These are phyloP conservation scores for Peronospora farinosa DNA, from an alignment of 352 stramenopile species.

Conservation along the genomic window DNA sequence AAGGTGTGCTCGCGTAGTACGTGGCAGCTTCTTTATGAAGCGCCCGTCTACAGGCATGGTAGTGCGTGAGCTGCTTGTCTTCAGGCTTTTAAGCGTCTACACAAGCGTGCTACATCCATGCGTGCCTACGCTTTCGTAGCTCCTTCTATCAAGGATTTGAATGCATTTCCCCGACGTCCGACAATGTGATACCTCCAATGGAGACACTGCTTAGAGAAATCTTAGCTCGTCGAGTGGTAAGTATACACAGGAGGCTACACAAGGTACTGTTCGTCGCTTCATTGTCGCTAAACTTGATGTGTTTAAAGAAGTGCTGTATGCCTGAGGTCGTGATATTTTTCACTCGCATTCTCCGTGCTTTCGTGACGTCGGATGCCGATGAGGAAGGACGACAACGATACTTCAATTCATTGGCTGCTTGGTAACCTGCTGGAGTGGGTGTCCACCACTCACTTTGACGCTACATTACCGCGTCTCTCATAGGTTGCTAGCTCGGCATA, in stretches of 20 bases:
- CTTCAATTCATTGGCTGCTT: constrained; percentile 40
- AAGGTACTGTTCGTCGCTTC: constrained; percentile 77
- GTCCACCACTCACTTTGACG: constrained; percentile 6
- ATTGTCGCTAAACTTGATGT: constrained; percentile 66
- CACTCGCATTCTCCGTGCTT: constrained; percentile 43
- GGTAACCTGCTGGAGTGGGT: constrained; percentile 44
- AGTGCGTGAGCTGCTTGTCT: constrained; percentile 84
- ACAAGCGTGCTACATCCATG: constrained; percentile 41
- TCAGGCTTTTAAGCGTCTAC: constrained; percentile 87
- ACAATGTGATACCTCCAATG: constrained; percentile 90
- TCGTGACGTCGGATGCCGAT: constrained; percentile 24
- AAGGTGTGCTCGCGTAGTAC: too few species aligned
- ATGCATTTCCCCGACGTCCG: constrained; percentile 92
- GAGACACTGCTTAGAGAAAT: constrained; percentile 89
- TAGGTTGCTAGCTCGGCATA: constrained; percentile 38
- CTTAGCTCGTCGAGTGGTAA: constrained; percentile 70
- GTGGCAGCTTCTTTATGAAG: too few species aligned
- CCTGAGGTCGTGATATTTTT: constrained; percentile 78
- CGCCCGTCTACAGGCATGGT: constrained; percentile 85
- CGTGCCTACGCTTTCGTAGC: constrained; percentile 82
- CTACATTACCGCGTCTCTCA: constrained; percentile 36
- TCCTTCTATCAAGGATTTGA: constrained; percentile 87
- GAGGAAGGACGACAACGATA: constrained; percentile 2
- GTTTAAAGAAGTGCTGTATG: constrained; percentile 85
- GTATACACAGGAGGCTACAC: constrained; percentile 66